These are phyloP conservation scores for Sanghuangporus weigelae DNA, from an alignment of 1,284 basidiomycete genomes.

Conservation along the genomic window DNA sequence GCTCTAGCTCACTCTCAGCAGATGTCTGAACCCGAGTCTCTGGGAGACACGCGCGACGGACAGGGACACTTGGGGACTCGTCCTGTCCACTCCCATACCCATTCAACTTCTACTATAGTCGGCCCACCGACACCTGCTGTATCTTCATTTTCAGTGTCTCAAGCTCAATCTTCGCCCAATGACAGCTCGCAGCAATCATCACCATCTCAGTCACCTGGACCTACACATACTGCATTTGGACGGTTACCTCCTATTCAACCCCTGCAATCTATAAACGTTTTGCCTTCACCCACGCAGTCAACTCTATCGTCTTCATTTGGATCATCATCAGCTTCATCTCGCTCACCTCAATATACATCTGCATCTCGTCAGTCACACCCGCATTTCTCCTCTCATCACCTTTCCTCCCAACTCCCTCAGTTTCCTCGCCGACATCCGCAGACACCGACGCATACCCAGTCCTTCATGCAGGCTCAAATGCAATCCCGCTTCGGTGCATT, in stretches of 20 bases:
- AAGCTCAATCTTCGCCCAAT: constrained; percentile 5
- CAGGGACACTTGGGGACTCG: not conserved
- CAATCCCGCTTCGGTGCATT: not conserved
- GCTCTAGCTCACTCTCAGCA: constrained; percentile 7
- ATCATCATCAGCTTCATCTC: not conserved
- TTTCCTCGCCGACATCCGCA: not conserved
- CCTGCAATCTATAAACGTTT: not conserved
- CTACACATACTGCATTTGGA: not conserved
- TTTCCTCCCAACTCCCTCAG: not conserved
- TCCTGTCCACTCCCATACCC: constrained; percentile 28
- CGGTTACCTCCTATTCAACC: not conserved
- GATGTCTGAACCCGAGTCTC: not conserved
- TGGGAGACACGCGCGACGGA: not conserved
- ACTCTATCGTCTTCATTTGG: not conserved
- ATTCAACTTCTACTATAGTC: constrained; percentile 31
- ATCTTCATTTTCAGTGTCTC: constrained; percentile 12
- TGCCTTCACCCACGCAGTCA: not conserved
- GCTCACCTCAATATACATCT: not conserved
- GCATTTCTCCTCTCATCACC: not conserved
- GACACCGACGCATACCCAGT: not conserved
- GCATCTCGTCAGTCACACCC: not conserved
- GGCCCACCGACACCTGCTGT: constrained; percentile 30
- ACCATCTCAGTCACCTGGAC: constrained; percentile 9
- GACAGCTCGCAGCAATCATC: constrained; percentile 6
- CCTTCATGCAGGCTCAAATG: not conserved